Percentiles rank a stretch among this genome's conserved stretches.
Evolutionary conservation across 2,329 filamentous ascomycete species (phyloP).

Genomic region (Fonsecaea nubica): DNA sequence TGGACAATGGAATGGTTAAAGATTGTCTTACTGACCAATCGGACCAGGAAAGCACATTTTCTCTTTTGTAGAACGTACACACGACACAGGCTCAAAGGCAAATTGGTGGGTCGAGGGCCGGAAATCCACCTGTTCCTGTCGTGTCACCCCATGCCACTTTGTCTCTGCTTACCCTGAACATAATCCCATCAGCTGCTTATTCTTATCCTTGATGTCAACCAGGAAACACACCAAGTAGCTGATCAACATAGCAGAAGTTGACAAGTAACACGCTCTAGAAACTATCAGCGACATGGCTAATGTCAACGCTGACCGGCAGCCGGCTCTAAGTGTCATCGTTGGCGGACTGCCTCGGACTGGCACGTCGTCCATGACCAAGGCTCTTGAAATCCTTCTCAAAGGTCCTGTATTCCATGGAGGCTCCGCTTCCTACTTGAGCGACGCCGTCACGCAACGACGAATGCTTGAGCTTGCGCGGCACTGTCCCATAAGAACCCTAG

Average conservation of each 20-base stretch:
- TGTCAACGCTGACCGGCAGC: not conserved
- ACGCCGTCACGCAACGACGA: slow-evolving; percentile 7
- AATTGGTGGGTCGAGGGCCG: not conserved
- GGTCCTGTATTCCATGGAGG: slow-evolving; percentile 17
- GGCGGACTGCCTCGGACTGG: slow-evolving; percentile 18
- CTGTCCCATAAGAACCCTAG: slow-evolving; percentile 15
- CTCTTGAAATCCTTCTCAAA: slow-evolving; percentile 13
- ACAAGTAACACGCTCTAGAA: not conserved
- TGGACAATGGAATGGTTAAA: not conserved
- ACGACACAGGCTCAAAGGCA: not conserved
- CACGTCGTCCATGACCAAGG: slow-evolving; percentile 18
- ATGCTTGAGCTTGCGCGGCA: slow-evolving; percentile 16
- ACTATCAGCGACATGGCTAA: not conserved
- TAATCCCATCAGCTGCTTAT: not conserved
- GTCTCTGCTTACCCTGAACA: not conserved
- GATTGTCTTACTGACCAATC: not conserved
- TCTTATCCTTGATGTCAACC: not conserved
- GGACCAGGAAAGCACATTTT: not conserved
- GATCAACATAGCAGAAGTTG: not conserved
- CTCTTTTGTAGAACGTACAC: not conserved
- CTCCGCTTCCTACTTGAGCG: not conserved
- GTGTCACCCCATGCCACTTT: not conserved
- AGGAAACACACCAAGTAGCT: not conserved
- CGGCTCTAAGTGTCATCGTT: slow-evolving; percentile 11
- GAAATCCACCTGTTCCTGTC: not conserved